phyloP scores from a whole-genome alignment of 1,284 basidiomycete genomes.

The Caloboletus inedulis region DNA sequence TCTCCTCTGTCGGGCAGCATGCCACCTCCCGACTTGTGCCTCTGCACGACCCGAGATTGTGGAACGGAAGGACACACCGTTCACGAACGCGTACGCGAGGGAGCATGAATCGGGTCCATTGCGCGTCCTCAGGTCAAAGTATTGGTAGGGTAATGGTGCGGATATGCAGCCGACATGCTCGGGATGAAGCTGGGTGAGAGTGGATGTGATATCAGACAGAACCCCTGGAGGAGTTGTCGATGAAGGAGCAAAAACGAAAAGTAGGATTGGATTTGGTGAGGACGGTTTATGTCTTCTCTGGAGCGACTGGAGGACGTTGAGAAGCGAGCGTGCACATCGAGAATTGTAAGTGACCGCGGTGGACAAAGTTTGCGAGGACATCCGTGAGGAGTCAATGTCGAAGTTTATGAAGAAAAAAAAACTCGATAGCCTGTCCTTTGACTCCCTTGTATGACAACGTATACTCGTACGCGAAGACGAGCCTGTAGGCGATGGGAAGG shows the following conservation, averaged over 20 bases:
- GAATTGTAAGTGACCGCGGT: conserved; percentile 16
- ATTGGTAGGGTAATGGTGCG: conserved; percentile 38
- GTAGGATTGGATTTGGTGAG: conserved; percentile 26
- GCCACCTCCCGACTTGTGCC: conserved; percentile 68
- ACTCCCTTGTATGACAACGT: not conserved
- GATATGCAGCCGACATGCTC: conserved; percentile 60
- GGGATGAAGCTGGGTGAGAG: conserved; percentile 41
- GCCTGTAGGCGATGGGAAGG: too few species aligned
- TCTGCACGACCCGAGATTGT: conserved; percentile 52
- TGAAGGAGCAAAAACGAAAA: conserved; percentile 51
- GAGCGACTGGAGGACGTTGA: conserved; percentile 11
- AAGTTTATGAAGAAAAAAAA: not conserved
- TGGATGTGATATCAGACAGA: conserved; percentile 46
- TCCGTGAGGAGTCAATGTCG: not conserved
- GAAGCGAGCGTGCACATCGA: conserved; percentile 22
- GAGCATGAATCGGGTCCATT: conserved; percentile 45
- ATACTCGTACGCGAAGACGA: not conserved
- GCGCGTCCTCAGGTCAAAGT: conserved; percentile 2
- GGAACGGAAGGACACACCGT: conserved; percentile 53
- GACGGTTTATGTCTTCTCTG: not conserved
- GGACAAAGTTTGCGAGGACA: conserved; percentile 21
- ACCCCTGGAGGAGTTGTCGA: conserved; percentile 30
- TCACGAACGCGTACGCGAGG: conserved; percentile 43
- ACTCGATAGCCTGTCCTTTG: not conserved
- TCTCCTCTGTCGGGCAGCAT: conserved; percentile 42